Conservation (phyloP, 1,139 yeast species). For the Saccharomyces hybrid region DNA sequence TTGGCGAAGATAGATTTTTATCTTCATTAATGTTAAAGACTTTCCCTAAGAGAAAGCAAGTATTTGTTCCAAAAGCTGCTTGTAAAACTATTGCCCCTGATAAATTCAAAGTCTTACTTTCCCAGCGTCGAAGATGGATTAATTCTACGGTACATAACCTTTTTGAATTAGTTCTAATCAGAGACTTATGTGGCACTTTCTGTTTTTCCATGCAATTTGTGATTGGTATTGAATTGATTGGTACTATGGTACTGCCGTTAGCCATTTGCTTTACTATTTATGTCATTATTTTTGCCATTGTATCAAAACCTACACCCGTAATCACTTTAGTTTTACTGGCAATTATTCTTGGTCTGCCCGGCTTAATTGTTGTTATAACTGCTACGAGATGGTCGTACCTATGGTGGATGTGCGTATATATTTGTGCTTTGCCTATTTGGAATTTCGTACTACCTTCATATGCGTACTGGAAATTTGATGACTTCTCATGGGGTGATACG, state of each 20-base stretch:
- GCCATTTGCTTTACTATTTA: conserved; percentile 84
- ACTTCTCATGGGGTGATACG: conserved; percentile 98
- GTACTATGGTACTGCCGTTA: conserved; percentile 88
- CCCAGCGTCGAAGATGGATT: conserved; percentile 98
- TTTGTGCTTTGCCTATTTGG: conserved; percentile 88
- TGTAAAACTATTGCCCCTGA: conserved; percentile 93
- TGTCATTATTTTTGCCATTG: conserved; percentile 68
- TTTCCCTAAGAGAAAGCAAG: conserved; percentile 86
- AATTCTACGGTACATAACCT: conserved; percentile 94
- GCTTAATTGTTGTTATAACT: conserved; percentile 76
- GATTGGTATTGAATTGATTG: conserved; percentile 77
- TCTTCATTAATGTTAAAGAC: conserved; percentile 86
- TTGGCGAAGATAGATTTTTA: conserved; percentile 91
- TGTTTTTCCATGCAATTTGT: conserved; percentile 97
- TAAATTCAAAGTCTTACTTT: conserved; percentile 66
- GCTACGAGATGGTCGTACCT: conserved; percentile 73
- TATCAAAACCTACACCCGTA: conserved; percentile 76
- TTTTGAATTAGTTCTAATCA: conserved; percentile 81
- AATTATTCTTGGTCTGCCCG: conserved; percentile 85
- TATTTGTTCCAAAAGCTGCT: conserved; percentile 93
- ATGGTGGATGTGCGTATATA: conserved; percentile 74
- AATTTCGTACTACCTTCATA: conserved; percentile 83
- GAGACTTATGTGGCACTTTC: conserved; percentile 93
- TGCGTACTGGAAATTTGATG: conserved; percentile 96
- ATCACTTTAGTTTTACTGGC: conserved; percentile 74